Evolutionary conservation across 2,329 filamentous ascomycete genomes (phyloP).

Genomic region (Leptoxyphium fumago): DNA sequence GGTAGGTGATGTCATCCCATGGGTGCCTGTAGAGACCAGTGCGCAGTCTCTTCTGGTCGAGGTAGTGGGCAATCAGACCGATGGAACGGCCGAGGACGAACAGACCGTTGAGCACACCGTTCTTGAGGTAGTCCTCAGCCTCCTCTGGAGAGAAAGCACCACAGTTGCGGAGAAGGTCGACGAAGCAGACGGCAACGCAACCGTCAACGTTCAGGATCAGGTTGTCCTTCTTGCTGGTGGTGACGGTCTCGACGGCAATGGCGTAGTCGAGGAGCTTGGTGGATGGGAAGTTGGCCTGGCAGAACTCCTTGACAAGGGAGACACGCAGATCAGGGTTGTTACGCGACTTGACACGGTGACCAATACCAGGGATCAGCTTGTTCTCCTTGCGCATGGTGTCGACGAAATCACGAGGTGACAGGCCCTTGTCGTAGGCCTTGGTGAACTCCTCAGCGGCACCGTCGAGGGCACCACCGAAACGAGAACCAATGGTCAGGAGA

Average conservation of each 20-base stretch:
- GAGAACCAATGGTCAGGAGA: constrained; percentile 94
- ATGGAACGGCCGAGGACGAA: constrained; percentile 96
- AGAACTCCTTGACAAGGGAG: constrained; percentile 98
- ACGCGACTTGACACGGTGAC: constrained; percentile 97
- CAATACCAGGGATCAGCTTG: constrained; percentile 99
- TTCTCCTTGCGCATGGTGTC: constrained; percentile 99
- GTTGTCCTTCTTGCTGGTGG: constrained; percentile 99
- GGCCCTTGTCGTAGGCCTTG: constrained; percentile 93
- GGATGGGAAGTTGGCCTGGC: constrained; percentile 90
- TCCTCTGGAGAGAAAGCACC: constrained; percentile 93
- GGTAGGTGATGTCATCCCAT: constrained; percentile 96
- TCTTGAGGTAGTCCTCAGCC: constrained; percentile 95
- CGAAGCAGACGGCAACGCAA: constrained; percentile 96
- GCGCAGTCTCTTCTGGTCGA: constrained; percentile 98
- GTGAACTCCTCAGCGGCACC: constrained; percentile 97
- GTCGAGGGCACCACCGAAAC: constrained; percentile 96
- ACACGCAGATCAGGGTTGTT: constrained; percentile 99
- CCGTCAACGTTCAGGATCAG: constrained; percentile 98
- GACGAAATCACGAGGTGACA: constrained; percentile 96
- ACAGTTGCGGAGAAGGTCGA: constrained; percentile 93
- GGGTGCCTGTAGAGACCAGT: constrained; percentile 96
- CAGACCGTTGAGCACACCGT: constrained; percentile 98
- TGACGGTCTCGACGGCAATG: constrained; percentile 92
- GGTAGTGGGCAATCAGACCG: constrained; percentile 98
- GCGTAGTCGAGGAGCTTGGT: constrained; percentile 99